phyloP scores from a whole-genome alignment of 2,329 filamentous ascomycete species.

The Venturia effusa region DNA sequence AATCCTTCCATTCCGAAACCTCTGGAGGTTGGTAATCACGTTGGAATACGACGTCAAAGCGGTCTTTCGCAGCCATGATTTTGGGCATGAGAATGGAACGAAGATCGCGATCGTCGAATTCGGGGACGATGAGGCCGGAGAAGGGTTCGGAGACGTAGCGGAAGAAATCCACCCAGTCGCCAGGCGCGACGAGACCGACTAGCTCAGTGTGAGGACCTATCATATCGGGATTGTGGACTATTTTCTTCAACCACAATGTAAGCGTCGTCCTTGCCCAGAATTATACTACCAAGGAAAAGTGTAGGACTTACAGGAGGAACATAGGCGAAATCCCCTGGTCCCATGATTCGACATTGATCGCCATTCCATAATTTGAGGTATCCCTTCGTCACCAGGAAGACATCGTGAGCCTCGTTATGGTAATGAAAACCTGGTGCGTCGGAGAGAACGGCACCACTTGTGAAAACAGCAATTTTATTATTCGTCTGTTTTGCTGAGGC shows the following conservation, averaged over 20 bases:
- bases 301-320: slow-evolving; percentile 38
- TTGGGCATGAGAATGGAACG: slow-evolving; percentile 42
- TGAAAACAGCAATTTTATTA: slow-evolving; percentile 38
- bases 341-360: slow-evolving; percentile 43
- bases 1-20: slow-evolving; percentile 30
- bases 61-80: slow-evolving; percentile 43
- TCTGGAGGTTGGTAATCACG: slow-evolving; percentile 37
- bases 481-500: slow-evolving; percentile 39
- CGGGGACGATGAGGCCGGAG: slow-evolving; percentile 38
- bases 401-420: slow-evolving; percentile 43
- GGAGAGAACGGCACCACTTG: slow-evolving; percentile 33
- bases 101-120: slow-evolving; percentile 41
- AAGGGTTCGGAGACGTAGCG: slow-evolving; percentile 45
- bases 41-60: slow-evolving; percentile 45
- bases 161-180: slow-evolving; percentile 52
- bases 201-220: slow-evolving; percentile 44
- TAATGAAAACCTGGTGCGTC: slow-evolving; percentile 41
- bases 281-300: neutral
- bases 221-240: slow-evolving; percentile 46
- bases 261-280: neutral
- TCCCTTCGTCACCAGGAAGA: slow-evolving; percentile 45
- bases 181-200: slow-evolving; percentile 44
- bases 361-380: slow-evolving; percentile 47
- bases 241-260: slow-evolving; percentile 24
- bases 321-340: slow-evolving; percentile 46